Evolutionary conservation across 2,329 filamentous ascomycete species (phyloP), one percentile per base, ranked within the genome.

Genomic region (Dendrostoma leiphaemia): DNA sequence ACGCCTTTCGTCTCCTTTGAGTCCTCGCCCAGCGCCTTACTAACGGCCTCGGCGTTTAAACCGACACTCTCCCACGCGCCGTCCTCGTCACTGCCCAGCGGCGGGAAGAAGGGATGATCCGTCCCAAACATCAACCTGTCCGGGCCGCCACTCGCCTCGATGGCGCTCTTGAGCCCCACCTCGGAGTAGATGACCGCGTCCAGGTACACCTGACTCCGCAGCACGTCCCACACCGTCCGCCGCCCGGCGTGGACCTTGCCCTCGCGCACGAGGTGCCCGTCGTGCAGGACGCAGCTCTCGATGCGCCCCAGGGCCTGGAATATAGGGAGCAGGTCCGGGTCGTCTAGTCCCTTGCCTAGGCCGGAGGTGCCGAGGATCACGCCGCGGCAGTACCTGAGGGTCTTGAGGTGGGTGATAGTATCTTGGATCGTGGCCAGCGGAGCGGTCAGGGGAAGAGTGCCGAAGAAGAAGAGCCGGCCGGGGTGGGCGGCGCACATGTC

Each of bases 321-420:
- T 10, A 97, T 79, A 0, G 88, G 84, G 32, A 93, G 79, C 24
- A 97, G 73, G 1, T 73, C 71, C 2, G 82, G 78, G 68, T 97
- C 92, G 66, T 97, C 92, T 1, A 97, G 78, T 0, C 92, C 91
- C 10, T 80, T 75, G 0, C 91, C 91, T 0, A 96, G 74, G 0
- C 92, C 92, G 0, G 87, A 85, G 0, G 92, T 96, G 1, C 92
- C 91, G 62, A 97, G 83, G 59, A 97, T 91, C 12, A 96, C 83
- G n/a, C 92, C 92, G 3, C 90, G 82, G 68, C 90, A 88, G 70
- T 87, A 83, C 51, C 78, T 79, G 41, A 95, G 74, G 0, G 65
- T 67, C 24, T 74, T 74, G 32, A 94, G 72, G 50, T 88, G 75
- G 24, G 77, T 69, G 37, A 96, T 83, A 57, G 91, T 84, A 0